Percentiles rank a stretch among this genome's conserved stretches.
phyloP scores from a whole-genome alignment of 257 asterid species.

The Lycium barbarum region DNA sequence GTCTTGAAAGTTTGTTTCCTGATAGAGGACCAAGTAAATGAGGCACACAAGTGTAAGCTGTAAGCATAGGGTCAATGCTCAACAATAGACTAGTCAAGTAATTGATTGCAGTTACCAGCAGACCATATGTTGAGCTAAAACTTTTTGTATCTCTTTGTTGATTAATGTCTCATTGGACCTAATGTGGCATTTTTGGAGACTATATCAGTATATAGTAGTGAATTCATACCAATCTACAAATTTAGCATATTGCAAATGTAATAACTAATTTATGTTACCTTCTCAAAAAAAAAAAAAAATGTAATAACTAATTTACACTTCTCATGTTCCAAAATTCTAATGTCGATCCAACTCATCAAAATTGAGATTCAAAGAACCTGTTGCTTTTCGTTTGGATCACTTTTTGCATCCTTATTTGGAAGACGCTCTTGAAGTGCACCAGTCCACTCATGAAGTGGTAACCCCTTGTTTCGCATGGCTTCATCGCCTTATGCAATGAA shows the following conservation, averaged over 20 bases:
- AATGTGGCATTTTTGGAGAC: neutral
- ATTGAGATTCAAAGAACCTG: neutral
- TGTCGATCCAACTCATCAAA: neutral
- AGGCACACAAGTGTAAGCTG: neutral
- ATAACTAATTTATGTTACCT: neutral
- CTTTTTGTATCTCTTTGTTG: neutral
- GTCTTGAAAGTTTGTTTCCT: neutral
- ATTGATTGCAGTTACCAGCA: neutral
- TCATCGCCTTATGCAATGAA: neutral
- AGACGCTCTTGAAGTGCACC: neutral
- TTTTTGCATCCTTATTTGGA: neutral
- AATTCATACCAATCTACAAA: neutral
- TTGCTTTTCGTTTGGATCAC: neutral
- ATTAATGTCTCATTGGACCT: neutral
- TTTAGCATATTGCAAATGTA: neutral
- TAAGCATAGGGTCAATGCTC: neutral
- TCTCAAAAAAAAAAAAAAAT: neutral
- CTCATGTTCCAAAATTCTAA: neutral
- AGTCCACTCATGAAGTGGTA: neutral
- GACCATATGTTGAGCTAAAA: neutral
- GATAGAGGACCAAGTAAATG: neutral
- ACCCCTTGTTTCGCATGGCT: neutral
- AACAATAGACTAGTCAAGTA: constrained; percentile 5
- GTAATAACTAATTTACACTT: neutral
- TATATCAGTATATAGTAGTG: neutral